phyloP scores from a whole-genome alignment of 768 basidiomycete genomes.

The Mycena alexandri region DNA sequence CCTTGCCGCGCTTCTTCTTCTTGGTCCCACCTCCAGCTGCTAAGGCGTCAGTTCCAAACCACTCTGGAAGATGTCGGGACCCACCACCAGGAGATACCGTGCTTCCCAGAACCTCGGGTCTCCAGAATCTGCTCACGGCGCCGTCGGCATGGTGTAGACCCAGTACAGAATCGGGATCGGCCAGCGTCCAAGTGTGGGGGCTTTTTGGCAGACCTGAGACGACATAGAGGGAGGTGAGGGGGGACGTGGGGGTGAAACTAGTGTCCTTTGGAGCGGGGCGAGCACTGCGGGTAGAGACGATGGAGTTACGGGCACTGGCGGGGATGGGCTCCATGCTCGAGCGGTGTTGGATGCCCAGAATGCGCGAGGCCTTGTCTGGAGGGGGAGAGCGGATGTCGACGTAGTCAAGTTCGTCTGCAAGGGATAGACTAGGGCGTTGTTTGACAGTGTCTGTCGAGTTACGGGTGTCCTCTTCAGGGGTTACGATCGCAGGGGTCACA shows the following conservation, averaged over 20 bases:
- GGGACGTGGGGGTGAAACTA: slow-evolving; percentile 77
- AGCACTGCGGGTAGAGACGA: slow-evolving; percentile 81
- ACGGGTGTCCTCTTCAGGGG: slow-evolving; percentile 24
- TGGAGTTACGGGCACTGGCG: slow-evolving; percentile 78
- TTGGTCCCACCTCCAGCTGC: slow-evolving; percentile 75
- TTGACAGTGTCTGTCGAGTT: slow-evolving; percentile 49
- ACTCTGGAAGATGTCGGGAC: background rate
- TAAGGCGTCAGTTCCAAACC: background rate
- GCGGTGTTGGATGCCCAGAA: slow-evolving; percentile 81
- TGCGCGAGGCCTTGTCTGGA: slow-evolving; percentile 80
- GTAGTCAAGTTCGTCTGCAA: slow-evolving; percentile 83
- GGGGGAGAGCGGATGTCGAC: slow-evolving; percentile 64
- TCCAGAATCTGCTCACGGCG: slow-evolving; percentile 91
- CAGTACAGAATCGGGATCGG: slow-evolving; percentile 85
- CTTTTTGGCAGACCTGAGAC: slow-evolving; percentile 92
- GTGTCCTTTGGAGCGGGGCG: slow-evolving; percentile 68
- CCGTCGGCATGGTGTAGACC: slow-evolving; percentile 87
- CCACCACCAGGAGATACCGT: slow-evolving; percentile 79
- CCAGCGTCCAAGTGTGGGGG: slow-evolving; percentile 90
- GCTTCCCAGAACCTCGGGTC: slow-evolving; percentile 91
- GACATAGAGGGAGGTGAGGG: slow-evolving; percentile 87
- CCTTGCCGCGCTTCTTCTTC: slow-evolving; percentile 78
- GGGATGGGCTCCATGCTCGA: slow-evolving; percentile 89
- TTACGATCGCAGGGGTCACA: slow-evolving; percentile 33
- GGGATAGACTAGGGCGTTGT: slow-evolving; percentile 48